These are phyloP conservation scores for Thelephora ganbajun DNA, from an alignment of 768 basidiomycete species.

Conservation along the genomic window DNA sequence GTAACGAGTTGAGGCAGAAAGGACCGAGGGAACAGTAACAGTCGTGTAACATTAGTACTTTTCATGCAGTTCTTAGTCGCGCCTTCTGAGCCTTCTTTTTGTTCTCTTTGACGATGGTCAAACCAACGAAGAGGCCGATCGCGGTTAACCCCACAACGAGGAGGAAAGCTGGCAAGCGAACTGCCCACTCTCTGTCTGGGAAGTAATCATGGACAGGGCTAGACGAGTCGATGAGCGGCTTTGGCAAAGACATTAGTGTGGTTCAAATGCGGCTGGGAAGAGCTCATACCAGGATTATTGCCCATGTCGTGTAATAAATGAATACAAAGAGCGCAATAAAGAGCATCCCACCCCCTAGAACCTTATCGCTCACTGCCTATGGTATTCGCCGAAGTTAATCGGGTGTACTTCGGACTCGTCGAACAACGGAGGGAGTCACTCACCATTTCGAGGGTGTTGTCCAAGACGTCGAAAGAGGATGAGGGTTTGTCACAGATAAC, in stretches of 20 bases:
- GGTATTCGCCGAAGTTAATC: not conserved
- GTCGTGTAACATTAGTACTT: constrained; percentile 3
- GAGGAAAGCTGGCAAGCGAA: constrained; percentile 73
- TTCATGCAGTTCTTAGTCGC: constrained; percentile 45
- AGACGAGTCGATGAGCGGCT: constrained; percentile 73
- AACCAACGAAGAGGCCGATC: constrained; percentile 71
- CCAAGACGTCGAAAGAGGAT: not conserved
- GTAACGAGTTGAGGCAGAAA: constrained; percentile 1
- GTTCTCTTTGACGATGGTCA: constrained; percentile 63
- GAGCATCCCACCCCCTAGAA: constrained; percentile 69
- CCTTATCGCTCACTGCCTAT: constrained; percentile 72
- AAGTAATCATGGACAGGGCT: constrained; percentile 70
- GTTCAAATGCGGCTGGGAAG: constrained; percentile 1
- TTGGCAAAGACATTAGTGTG: not conserved
- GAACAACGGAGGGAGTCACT: not conserved
- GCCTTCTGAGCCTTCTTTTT: constrained; percentile 51
- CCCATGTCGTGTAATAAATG: constrained; percentile 87
- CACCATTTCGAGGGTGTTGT: not conserved
- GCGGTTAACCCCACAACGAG: constrained; percentile 69
- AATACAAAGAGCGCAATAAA: constrained; percentile 64
- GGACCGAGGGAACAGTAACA: not conserved
- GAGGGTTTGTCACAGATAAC: too few species aligned
- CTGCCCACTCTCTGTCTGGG: constrained; percentile 85
- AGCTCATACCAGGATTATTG: constrained; percentile 64
- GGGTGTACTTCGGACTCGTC: not conserved